Percentiles rank a stretch among this genome's conserved stretches.
Conservation (phyloP, 129 eudicot species). For the Arctium minus region DNA sequence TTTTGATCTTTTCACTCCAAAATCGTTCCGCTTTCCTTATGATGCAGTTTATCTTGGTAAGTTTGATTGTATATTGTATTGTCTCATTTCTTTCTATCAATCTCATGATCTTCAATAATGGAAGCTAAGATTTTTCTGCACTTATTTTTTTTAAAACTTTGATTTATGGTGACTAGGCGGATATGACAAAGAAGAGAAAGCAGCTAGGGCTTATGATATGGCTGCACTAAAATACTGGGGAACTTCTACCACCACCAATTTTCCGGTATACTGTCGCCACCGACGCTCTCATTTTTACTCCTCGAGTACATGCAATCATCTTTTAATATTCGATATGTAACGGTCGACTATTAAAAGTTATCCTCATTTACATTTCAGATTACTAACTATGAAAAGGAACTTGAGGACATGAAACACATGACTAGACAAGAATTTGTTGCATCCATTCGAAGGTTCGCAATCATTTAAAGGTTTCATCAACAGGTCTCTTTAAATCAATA, state of each 20-base stretch:
- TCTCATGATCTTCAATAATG: neutral
- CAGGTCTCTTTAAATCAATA: neutral
- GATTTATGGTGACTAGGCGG: constrained; percentile 56
- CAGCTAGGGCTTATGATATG: constrained; percentile 97
- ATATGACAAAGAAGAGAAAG: constrained; percentile 98
- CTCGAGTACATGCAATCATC: neutral
- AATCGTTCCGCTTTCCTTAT: neutral
- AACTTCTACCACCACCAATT: constrained; percentile 95
- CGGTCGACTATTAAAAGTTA: neutral
- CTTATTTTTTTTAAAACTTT: neutral
- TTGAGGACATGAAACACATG: constrained; percentile 98
- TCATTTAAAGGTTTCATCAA: neutral
- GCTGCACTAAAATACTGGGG: constrained; percentile 99
- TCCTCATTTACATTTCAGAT: constrained; percentile 38
- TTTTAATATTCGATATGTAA: neutral
- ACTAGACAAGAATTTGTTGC: constrained; percentile 99
- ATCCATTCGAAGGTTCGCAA: constrained; percentile 68
- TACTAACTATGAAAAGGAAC: constrained; percentile 88
- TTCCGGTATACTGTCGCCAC: constrained; percentile 55
- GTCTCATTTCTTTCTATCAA: too few relatives aligned
- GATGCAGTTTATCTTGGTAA: constrained; percentile 84
- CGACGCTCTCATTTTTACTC: neutral
- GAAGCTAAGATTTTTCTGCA: neutral
- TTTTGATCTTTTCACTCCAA: neutral
- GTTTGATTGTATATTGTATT: constrained; percentile 18